phyloP scores from a whole-genome alignment of 805 yeast genomes.

The Yarrowia deformans region DNA sequence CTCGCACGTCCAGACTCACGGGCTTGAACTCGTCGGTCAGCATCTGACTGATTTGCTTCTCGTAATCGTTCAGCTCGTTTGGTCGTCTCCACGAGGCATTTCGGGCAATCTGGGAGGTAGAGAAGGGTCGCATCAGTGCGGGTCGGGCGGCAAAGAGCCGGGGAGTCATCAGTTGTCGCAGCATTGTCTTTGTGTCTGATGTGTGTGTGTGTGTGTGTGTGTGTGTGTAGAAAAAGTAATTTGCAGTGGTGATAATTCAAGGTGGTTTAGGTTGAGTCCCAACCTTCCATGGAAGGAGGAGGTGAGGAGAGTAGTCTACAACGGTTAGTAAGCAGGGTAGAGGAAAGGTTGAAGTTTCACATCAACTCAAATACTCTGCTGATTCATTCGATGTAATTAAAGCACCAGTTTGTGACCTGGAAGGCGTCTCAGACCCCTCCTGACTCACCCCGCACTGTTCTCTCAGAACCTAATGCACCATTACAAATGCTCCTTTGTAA shows the following conservation, averaged over 20 bases:
- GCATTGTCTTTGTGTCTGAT: conserved; percentile 6
- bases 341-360: background rate
- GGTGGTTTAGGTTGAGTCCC: conserved; percentile 26
- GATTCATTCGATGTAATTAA: background rate
- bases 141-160: conserved; percentile 10
- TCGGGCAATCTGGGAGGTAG: conserved; percentile 26
- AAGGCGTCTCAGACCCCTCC: background rate
- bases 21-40: conserved; percentile 68
- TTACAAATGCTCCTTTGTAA: conserved; percentile 14
- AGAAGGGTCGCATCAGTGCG: conserved; percentile 12
- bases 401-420: no score
- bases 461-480: conserved; percentile 8
- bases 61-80: conserved; percentile 63
- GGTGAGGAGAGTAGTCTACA: background rate
- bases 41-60: conserved; percentile 65
- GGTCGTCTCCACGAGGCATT: conserved; percentile 38
- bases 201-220: background rate
- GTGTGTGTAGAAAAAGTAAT: background rate
- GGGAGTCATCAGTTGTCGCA: conserved; percentile 24
- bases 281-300: background rate
- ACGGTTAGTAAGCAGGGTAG: background rate
- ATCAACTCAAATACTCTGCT: background rate
- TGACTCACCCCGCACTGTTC: background rate
- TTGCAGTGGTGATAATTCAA: conserved; percentile 21
- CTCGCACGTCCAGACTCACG: conserved; percentile 67